Base-by-base conservation (phyloP, 129 eudicot genomes). In the Artemisia argyi region DNA sequence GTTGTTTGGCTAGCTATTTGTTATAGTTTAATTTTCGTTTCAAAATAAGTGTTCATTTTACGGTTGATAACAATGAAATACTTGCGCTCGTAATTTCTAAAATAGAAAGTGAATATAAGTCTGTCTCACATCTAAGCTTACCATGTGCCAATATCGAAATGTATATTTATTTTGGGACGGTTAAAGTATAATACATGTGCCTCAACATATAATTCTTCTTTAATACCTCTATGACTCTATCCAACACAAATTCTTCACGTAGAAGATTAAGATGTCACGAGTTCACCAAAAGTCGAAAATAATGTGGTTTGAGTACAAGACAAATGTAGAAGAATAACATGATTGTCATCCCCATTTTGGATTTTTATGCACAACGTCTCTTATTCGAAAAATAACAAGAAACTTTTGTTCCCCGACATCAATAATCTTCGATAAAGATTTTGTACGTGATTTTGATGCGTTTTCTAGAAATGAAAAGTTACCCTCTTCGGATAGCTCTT, bases 191-290 rank as follows among this genome's bases (percentile, higher is more conserved):
- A 24, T 24, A 24, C 26, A 24, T 24, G 7, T 14, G 64, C 20
- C 30, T 74, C 65, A 58, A 32, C 64, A 69, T 61, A 53, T n/a
- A 66, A 30, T 16, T 32, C 49, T 65, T 57, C 13, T 16, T 58
- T 49, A 55, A 12, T 35, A 35, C 44, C 44, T 35, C 1, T 35
- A 6, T 35, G 4, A 19, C 18, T 69, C 69, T 71, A 26, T 44
- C 66, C 42, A 66, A 76, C 54, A 39, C 24, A 75, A 8, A 64
- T 15, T 12, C 79, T 61, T 39, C 30, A 65, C 32, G 39, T 63
- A 61, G 2, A 26, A 22, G 65, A 11, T 26, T 22, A 26, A 26
- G n/a, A 26, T 5, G 44, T 59, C 28, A 20, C 65, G 11, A 59
- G n/a, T 59, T 2, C 12, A 14, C 3, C 13, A 16, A 55, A 14